Conservation (phyloP, 2,329 filamentous ascomycete genomes). For the Colletotrichum sp. region DNA sequence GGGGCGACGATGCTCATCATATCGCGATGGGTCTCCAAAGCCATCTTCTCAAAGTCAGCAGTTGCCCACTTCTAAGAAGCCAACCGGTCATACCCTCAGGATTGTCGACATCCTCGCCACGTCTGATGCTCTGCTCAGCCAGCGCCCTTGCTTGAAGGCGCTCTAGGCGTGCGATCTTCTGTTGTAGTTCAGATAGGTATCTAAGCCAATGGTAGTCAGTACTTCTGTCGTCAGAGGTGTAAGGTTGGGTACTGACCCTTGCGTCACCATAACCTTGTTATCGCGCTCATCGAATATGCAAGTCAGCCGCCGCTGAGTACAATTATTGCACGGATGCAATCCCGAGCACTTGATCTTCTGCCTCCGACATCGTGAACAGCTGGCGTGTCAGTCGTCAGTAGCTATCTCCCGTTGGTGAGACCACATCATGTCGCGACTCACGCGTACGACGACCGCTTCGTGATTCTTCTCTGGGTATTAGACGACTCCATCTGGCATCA, state of each 20-base stretch:
- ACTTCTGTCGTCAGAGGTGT: not conserved
- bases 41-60: not conserved
- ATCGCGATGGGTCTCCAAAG: not conserved
- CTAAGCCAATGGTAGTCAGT: not conserved
- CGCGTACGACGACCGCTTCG: conserved; percentile 8
- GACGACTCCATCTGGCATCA: conserved; percentile 2
- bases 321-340: conserved; percentile 15
- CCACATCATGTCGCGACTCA: not conserved
- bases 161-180: conserved; percentile 3
- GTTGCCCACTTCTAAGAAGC: fast-evolving
- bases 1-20: not conserved
- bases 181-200: conserved; percentile 4
- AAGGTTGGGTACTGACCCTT: not conserved
- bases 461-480: conserved; percentile 8
- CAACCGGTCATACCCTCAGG: not conserved
- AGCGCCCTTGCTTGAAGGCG: not conserved
- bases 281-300: conserved; percentile 15
- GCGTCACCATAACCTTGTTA: conserved; percentile 17
- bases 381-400: not conserved
- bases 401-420: not conserved
- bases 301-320: conserved; percentile 10
- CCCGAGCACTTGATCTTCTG: conserved; percentile 19
- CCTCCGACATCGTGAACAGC: conserved; percentile 16
- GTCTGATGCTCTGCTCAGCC: not conserved
- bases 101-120: not conserved